Percentiles rank a stretch among this genome's conserved stretches.
Evolutionary conservation across 2,329 filamentous ascomycete species (phyloP).

Genomic region (Beauveria sp.): DNA sequence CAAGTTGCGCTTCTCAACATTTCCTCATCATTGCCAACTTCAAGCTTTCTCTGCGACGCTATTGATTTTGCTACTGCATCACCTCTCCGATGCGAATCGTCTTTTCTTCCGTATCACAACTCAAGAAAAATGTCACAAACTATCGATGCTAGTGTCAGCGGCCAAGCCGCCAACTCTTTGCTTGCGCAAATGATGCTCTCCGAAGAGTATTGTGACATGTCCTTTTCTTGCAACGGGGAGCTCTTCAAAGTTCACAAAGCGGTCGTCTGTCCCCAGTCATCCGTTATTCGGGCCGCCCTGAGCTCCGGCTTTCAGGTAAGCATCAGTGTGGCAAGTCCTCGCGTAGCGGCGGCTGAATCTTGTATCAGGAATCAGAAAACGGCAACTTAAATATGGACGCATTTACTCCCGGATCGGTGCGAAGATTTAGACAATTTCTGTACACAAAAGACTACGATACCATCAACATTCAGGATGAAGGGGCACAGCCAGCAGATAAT

Average conservation of each 20-base stretch:
- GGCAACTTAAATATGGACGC: background rate
- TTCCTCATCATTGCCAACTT: too few species aligned
- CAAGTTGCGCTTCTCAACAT: too few species aligned
- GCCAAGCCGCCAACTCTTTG: background rate
- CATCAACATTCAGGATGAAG: background rate
- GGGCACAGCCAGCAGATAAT: background rate
- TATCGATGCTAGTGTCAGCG: too few species aligned
- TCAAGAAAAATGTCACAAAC: background rate
- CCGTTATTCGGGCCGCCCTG: background rate
- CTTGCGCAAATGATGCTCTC: background rate
- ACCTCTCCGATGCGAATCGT: too few species aligned
- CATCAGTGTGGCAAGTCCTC: too few species aligned
- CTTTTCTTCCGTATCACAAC: background rate
- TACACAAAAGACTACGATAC: background rate
- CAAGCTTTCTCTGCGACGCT: too few species aligned
- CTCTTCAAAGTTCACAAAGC: slow-evolving; percentile 10
- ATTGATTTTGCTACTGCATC: too few species aligned
- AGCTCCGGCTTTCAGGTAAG: background rate
- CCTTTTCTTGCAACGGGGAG: background rate
- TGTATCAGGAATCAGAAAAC: background rate
- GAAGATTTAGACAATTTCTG: background rate
- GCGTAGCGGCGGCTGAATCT: background rate
- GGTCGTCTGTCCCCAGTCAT: background rate
- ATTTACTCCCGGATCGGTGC: background rate
- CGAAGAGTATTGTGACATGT: background rate